phyloP scores from a whole-genome alignment of 2,329 filamentous ascomycete species.

The Blastomyces emzantsi region DNA sequence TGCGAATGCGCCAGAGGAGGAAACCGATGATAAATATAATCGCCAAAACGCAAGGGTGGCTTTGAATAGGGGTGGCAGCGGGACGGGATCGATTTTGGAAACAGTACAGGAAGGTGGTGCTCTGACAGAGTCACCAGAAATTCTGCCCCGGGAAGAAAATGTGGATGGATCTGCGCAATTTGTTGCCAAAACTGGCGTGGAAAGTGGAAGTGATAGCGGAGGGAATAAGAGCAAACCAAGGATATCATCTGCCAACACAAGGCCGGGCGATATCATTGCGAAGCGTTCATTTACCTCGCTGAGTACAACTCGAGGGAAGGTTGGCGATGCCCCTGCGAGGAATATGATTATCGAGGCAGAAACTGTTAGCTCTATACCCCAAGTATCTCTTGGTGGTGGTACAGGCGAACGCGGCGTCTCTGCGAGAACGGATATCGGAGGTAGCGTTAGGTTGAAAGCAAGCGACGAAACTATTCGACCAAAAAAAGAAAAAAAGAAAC shows the following conservation, averaged over 20 bases:
- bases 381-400: constrained; percentile 61
- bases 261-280: constrained; percentile 47
- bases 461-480: constrained; percentile 95
- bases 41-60: constrained; percentile 38
- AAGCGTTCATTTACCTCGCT: constrained; percentile 62
- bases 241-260: constrained; percentile 33
- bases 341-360: constrained; percentile 99
- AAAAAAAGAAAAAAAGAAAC: constrained; percentile 83
- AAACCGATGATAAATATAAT: constrained; percentile 16
- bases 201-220: constrained; percentile 52
- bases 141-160: constrained; percentile 11
- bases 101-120: constrained; percentile 88
- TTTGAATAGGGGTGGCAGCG: constrained; percentile 51
- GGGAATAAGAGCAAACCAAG: constrained; percentile 30
- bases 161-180: constrained; percentile 43
- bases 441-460: constrained; percentile 73
- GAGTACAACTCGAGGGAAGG: constrained; percentile 55
- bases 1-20: constrained; percentile 22
- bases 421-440: constrained; percentile 55
- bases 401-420: constrained; percentile 46
- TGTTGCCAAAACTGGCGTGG: constrained; percentile 40
- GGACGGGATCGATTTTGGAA: constrained; percentile 59
- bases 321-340: constrained; percentile 63
- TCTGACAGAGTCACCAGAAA: constrained; percentile 55
- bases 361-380: constrained; percentile 83